Percentiles rank a stretch among this genome's conserved stretches.
These are phyloP conservation scores for Tolypocladium pustulatum DNA, from an alignment of 2,329 filamentous ascomycete species.

Conservation along the genomic window DNA sequence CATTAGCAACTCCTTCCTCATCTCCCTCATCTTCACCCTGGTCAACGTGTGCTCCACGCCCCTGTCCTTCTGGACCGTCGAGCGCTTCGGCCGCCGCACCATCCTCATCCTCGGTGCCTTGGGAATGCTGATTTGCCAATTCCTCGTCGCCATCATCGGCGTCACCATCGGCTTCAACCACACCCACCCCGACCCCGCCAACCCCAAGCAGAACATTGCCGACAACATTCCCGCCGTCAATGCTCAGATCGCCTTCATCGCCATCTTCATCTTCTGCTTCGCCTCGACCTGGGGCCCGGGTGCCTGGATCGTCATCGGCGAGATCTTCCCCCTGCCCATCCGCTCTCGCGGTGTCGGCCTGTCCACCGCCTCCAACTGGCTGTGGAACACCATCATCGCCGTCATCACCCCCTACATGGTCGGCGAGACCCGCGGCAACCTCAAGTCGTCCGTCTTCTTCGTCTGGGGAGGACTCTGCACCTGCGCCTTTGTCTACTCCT, in stretches of 20 bases:
- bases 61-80: constrained; percentile 77
- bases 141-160: constrained; percentile 72
- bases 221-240: constrained; percentile 48
- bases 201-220: constrained; percentile 28
- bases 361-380: constrained; percentile 83
- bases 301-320: constrained; percentile 74
- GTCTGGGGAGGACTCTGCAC: constrained; percentile 62
- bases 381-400: constrained; percentile 69
- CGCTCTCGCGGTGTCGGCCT: constrained; percentile 79
- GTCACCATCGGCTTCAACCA: constrained; percentile 47
- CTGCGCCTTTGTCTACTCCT: constrained; percentile 50
- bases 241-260: constrained; percentile 78
- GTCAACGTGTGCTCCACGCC: constrained; percentile 84
- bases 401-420: constrained; percentile 69
- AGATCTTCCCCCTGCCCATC: constrained; percentile 84
- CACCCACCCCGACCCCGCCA: constrained; percentile 32
- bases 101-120: constrained; percentile 70
- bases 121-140: constrained; percentile 80
- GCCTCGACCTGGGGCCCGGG: constrained; percentile 81
- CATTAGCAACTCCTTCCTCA: constrained; percentile 69
- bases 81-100: constrained; percentile 68
- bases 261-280: constrained; percentile 90
- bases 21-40: constrained; percentile 74
- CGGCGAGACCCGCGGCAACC: constrained; percentile 48
- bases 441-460: constrained; percentile 63